Base-by-base conservation (phyloP, 305 asterid genomes). In the Lippia alba region DNA sequence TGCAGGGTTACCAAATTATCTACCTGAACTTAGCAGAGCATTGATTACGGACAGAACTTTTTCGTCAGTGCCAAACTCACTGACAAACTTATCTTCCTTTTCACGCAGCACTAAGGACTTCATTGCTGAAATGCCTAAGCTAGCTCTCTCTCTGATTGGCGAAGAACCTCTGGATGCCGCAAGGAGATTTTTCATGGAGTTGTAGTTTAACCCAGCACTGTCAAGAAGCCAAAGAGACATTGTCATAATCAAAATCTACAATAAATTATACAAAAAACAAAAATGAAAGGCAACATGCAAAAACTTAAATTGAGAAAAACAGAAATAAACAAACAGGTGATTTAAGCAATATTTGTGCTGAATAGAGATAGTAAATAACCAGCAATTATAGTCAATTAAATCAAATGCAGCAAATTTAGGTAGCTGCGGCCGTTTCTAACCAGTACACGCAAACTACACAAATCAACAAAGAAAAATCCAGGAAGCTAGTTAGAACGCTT, bases 61-160 rank as follows among this genome's bases (percentile, higher is more conserved):
- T 74, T 89, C 94, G 78, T 89, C 90, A 53, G 84, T 76, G 64
- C 97, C 97, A 86, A 92, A 90, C 80, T 95, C 98, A 51, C 72
- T 72, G 56, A 83, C 78, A 78, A 88, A 74, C 71, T 88, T 91
- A 69, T 92, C 98, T 55, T 92, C 97, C 80, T 89, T 93, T 75
- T 93, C 97, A 73, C 97, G 96, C 73, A 95, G 87, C 71, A 95
- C 89, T 64, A 95, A 74, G 10, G 97, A 92, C 81, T 95, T 92
- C 94, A 95, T 72, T 6, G 96, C 96, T 63, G 97, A 90, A 78
- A 95, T 80, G 85, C 96, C 78, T 72, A 86, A 79, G 83, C 97
- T 88, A 76, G 96, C 96, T 80, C 88, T 87, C 85, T 95, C 97
- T 76, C 94, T 87, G 72, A 94, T 90, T 69, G 99, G 98, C 56